These are phyloP conservation scores for Ceratonia siliqua DNA, from an alignment of 306 rosid genomes.

Conservation along the genomic window DNA sequence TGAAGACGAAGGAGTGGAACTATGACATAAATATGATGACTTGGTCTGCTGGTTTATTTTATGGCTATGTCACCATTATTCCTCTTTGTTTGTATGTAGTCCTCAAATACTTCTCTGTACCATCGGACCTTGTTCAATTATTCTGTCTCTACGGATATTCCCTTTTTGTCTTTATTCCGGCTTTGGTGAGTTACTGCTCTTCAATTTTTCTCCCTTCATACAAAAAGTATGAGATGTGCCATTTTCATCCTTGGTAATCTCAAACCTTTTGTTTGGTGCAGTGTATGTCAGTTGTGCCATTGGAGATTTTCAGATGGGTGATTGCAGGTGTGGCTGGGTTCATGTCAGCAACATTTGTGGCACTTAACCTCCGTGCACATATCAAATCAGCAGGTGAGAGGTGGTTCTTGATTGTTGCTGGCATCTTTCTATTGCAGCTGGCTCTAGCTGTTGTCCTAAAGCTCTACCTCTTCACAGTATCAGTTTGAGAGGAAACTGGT, in stretches of 20 bases:
- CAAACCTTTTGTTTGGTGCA: constrained; percentile 43
- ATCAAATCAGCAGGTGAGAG: constrained; percentile 86
- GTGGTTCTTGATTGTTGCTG: constrained; percentile 91
- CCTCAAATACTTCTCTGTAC: constrained; percentile 93
- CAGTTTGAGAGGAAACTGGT: constrained; percentile 53
- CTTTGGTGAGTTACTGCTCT: constrained; percentile 61
- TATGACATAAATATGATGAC: constrained; percentile 93
- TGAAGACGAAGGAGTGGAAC: constrained; percentile 73
- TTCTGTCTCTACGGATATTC: constrained; percentile 97
- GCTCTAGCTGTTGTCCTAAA: constrained; percentile 81
- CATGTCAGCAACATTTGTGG: constrained; percentile 92
- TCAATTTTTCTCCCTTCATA: constrained; percentile 23
- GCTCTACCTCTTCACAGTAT: constrained; percentile 75
- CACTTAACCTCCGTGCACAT: constrained; percentile 88
- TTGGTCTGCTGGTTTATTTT: constrained; percentile 97
- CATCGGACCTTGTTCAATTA: constrained; percentile 86
- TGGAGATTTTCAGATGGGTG: constrained; percentile 84
- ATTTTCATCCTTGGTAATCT: neutral
- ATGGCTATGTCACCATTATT: constrained; percentile 82
- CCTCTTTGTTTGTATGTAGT: constrained; percentile 76
- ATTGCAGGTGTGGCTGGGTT: constrained; percentile 86
- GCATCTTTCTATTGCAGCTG: constrained; percentile 88
- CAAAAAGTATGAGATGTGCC: neutral
- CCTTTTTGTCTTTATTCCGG: constrained; percentile 86
- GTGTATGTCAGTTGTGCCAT: constrained; percentile 88